Percentiles rank a stretch among this genome's conserved stretches.
Conservation (phyloP, 176 grass and related monocot genomes). For the Oryza rufipogon region DNA sequence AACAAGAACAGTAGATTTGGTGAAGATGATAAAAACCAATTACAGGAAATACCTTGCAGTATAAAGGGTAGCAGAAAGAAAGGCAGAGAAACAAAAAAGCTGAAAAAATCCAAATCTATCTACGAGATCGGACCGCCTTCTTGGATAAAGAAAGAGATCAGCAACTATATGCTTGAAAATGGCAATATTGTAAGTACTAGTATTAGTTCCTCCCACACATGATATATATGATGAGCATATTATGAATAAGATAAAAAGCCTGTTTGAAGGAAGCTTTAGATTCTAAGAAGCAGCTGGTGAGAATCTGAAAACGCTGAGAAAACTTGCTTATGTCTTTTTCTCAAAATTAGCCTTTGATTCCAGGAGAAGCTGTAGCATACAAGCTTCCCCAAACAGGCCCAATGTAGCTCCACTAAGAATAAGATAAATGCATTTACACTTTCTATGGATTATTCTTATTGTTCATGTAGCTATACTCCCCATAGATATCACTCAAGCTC, state of each 20-base stretch:
- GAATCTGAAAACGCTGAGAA: rapidly evolving
- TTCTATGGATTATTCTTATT: too few species aligned
- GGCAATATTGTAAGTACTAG: background rate
- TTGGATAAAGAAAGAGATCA: conserved; percentile 48
- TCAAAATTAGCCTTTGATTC: too few species aligned
- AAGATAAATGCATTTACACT: too few species aligned
- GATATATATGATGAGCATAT: background rate
- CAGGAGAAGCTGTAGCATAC: too few species aligned
- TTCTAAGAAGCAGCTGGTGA: too few species aligned
- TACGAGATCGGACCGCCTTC: conserved; percentile 19
- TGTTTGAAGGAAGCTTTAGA: too few species aligned
- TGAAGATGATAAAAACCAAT: background rate
- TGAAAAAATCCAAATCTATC: background rate
- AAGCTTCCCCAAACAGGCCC: too few species aligned
- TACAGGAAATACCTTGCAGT: background rate
- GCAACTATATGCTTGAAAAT: background rate
- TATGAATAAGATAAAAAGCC: background rate
- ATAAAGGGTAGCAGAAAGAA: background rate
- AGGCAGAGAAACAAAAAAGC: background rate
- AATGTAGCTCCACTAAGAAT: too few species aligned
- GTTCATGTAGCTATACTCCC: too few species aligned
- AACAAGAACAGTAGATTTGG: background rate
- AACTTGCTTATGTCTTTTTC: too few species aligned
- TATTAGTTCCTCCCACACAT: background rate
- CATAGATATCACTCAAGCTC: too few species aligned